Evolutionary conservation across 129 eudicot species (phyloP).

Genomic region (Kitagawia praeruptora): DNA sequence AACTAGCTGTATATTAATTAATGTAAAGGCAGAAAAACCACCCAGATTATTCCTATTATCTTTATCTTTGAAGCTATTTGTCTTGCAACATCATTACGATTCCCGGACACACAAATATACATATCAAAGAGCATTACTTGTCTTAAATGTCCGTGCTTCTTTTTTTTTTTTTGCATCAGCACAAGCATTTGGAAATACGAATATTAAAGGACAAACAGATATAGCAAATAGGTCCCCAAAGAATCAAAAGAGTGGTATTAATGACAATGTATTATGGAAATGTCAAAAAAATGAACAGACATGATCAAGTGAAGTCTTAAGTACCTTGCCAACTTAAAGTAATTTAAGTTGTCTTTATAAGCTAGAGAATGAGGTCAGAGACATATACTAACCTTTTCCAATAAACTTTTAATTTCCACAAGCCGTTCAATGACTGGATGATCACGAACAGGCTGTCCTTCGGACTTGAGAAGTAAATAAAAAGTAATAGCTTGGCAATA

Average conservation of each 20-base stretch:
- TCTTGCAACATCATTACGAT: neutral
- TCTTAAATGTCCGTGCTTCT: neutral
- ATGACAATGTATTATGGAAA: neutral
- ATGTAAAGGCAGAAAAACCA: neutral
- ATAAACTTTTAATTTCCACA: conserved; percentile 69
- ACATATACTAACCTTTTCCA: conserved; percentile 60
- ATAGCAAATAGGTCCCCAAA: neutral
- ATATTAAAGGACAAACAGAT: neutral
- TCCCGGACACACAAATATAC: too few relatives aligned
- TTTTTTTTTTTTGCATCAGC: neutral
- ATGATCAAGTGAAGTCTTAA: neutral
- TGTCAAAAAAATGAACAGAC: neutral
- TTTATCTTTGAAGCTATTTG: neutral
- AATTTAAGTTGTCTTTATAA: neutral
- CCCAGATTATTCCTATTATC: neutral
- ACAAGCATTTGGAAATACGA: neutral
- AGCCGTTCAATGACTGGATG: conserved; percentile 91
- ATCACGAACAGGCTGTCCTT: conserved; percentile 84
- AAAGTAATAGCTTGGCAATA: conserved; percentile 87
- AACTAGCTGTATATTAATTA: neutral
- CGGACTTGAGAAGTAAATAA: conserved; percentile 86
- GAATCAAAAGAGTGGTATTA: neutral
- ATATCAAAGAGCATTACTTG: neutral
- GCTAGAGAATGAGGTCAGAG: neutral
- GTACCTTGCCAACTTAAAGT: neutral